phyloP scores from a whole-genome alignment of 2,329 filamentous ascomycete genomes.

The Trichophyton simii region DNA sequence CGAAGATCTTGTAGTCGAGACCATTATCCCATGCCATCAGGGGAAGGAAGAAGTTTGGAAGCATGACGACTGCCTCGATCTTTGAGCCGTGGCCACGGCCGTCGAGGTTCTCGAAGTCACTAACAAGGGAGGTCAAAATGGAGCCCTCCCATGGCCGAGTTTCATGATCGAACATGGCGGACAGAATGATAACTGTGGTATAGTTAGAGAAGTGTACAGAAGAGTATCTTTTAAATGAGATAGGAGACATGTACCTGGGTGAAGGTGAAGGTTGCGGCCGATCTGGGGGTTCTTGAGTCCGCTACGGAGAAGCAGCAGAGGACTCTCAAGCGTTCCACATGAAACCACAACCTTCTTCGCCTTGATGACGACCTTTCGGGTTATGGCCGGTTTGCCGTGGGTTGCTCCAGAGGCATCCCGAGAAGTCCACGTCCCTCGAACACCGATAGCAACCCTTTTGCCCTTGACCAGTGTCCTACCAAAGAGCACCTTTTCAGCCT shows the following conservation, averaged over 20 bases:
- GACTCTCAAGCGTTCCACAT: slow-evolving; percentile 62
- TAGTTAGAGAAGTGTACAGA: slow-evolving; percentile 5
- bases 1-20: slow-evolving; percentile 58
- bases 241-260: slow-evolving; percentile 50
- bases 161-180: slow-evolving; percentile 56
- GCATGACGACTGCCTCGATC: slow-evolving; percentile 63
- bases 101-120: slow-evolving; percentile 69
- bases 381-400: slow-evolving; percentile 39
- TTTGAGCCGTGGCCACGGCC: slow-evolving; percentile 69
- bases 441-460: slow-evolving; percentile 51
- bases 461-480: slow-evolving; percentile 37
- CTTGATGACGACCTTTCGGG: slow-evolving; percentile 55
- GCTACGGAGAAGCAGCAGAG: slow-evolving; percentile 62
- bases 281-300: slow-evolving; percentile 72
- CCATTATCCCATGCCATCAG: slow-evolving; percentile 55
- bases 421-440: slow-evolving; percentile 63
- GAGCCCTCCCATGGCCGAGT: slow-evolving; percentile 62
- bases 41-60: slow-evolving; percentile 54
- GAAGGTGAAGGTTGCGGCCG: slow-evolving; percentile 67
- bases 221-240: neutral
- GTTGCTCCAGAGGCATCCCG: slow-evolving; percentile 52
- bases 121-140: slow-evolving; percentile 67
- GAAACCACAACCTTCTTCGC: slow-evolving; percentile 74
- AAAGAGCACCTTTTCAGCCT: slow-evolving; percentile 59
- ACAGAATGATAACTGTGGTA: slow-evolving; percentile 27